Base-by-base conservation (phyloP, 2,329 filamentous ascomycete genomes). In the Calonectria montana region DNA sequence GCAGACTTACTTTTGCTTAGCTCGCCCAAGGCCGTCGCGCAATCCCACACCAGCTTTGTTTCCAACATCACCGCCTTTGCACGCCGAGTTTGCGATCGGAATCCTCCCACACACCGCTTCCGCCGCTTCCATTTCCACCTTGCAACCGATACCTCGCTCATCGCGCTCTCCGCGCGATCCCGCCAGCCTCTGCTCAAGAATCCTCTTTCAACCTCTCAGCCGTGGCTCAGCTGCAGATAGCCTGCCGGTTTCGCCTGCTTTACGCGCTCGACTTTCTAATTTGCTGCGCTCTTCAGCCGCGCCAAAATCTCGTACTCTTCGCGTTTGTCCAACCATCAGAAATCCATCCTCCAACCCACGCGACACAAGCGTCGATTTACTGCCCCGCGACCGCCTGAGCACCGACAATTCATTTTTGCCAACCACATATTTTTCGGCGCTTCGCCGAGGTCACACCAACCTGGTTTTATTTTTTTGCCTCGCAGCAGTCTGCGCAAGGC, bases 401-500 rank as follows among this genome's bases (percentile, higher is more conserved):
- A 59, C 25, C 27, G 15, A 53, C 23, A 70, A 31, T 70, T 53
- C 68, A 43, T 21, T 57, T 41, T 66, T 53, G 62, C 55, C 55
- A 31, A 55, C 63, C 45, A n/a, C n/a, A 67, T 47, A 9, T 50
- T 50, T 59, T 67, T 63, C 37, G 65, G 63, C 63, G 55, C 41
- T 16, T 70, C 27, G 62, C 37, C 53, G 62, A 73, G 69, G 65
- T 70, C 39, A 62, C 29, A 53, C n/a, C 50, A 39, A 27, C 62
- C n/a, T 31, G 23, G 37, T 62, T 25, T 35, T n/a, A n/a, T n/a
- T 61, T 25, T 66, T 39, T 64, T n/a, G 69, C 70, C 25, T 75
- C 70, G 67, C 67, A 47, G 50, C 64, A 43, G 53, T 27, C 35
- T 50, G 25, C 48, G 23, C 29, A 72, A 75, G 68, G 65, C 61